Base-by-base conservation (phyloP, 441 rosid species). In the Eutrema salsugineum region DNA sequence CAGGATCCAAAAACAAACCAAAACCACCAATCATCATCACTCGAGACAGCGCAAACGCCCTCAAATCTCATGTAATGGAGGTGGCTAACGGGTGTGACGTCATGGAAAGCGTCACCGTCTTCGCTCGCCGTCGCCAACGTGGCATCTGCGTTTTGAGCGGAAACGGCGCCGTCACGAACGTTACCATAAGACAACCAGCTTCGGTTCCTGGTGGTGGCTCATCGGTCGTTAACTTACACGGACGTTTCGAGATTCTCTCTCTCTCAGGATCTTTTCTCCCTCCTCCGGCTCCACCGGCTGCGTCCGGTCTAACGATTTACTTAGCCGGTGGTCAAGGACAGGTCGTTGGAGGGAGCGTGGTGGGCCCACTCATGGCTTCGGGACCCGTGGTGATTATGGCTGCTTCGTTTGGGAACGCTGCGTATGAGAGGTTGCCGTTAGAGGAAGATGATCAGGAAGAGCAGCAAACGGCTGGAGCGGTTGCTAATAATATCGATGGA, bases 261-360 rank as follows among this genome's bases (percentile, higher is more conserved):
- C 83, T 92, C 12, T 85, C 95, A 0, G 98, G 98, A 0, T 90
- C 98, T 8, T 88, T 90, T 56, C 79, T 92, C 32, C 98, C 98
- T 5, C 95, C 97, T 3, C 98, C 98, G 0, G 98, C 97, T 2
- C 98, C 98, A 4, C 87, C 93, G 7, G 93, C 95, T 3, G 93
- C 94, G 0, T 86, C 97, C 0, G 90, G 88, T 44, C 73, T 91
- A 76, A 86, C 91, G 2, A 82, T 91, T 40, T 91, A 91, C 40
- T 63, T 91, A 66, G 94, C 93, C 22, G 93, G 97, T 11, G 97
- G 97, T 15, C 97, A 88, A 75, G 97, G 97, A 2, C 97, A 87
- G 28, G 93, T 91, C 3, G 85, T 91, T 3, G 97, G 97, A 15
- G 97, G 97, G 8, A 84, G 85, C 42, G 90, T 82, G 40, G 94